Evolutionary conservation across 805 yeast genomes (phyloP), one percentile per base, ranked within the genome.

Genomic region (Ogataea philodendri): DNA sequence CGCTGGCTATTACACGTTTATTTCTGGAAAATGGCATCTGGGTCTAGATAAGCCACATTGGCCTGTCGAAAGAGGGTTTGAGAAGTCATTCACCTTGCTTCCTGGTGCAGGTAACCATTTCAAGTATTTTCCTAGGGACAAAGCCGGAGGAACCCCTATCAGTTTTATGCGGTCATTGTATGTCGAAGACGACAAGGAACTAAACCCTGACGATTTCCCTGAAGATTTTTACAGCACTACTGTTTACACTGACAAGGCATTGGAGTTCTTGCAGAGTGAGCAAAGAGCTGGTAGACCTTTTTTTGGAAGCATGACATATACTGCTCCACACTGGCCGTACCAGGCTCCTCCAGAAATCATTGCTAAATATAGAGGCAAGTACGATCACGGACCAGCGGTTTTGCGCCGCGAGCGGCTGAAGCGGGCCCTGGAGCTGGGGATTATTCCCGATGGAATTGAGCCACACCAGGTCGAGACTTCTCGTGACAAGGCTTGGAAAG

Each of bases 311-410:
- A 57, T 77, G 38, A 76, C 81, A 5, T 76, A 72, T 46, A 74
- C 81, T 4, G 82, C 83, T 1, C 83, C 82, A 3, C 82, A 76
- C 49, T 77, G 83, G 82, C 83, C 83, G 8, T 65, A 67, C 47
- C 82, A 76, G 53, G 82, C 82, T 1, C 80, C 80, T 5, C 54
- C 54, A 31, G 70, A 69, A 5, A 50, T 62, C 6, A 61, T 74
- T 32, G 64, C 55, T 5, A 72, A 74, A 39, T 73, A 76, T 51
- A 61, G 62, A 35, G 76, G 76, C 4, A 42, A 55, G 6, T 70
- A 72, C 45, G 69, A 67, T 41, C 60, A 57, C 6, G 81, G 81
- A 2, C 79, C 79, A 2, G 65, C 59, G 14, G 65, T 45, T 5
- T 52, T 74, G 24, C 54, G 79, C 34, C 45, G 41, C 18, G 34